phyloP scores from a whole-genome alignment of 116 monocot genomes.

The Papilionanthe hybrid region DNA sequence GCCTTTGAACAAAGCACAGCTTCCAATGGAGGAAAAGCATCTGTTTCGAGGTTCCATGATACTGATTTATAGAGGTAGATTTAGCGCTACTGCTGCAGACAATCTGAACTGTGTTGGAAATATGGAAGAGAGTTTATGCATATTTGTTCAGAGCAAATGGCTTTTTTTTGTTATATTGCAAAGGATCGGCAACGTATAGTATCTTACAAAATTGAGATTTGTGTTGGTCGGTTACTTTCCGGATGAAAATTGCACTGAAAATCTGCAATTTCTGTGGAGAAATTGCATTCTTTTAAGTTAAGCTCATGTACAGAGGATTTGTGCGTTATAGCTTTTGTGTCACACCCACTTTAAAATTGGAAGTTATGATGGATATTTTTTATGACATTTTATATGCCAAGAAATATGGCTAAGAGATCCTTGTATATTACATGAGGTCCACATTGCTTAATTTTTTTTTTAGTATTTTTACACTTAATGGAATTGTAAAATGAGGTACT shows the following conservation, averaged over 20 bases:
- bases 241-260: background rate
- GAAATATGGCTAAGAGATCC: background rate
- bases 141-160: too few species aligned
- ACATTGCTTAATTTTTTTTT: background rate
- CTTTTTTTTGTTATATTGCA: background rate
- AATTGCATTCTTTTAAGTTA: background rate
- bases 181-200: background rate
- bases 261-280: background rate
- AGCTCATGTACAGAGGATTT: background rate
- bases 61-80: too few species aligned
- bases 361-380: too few species aligned
- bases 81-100: too few species aligned
- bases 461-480: background rate
- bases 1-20: background rate
- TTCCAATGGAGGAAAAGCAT: background rate
- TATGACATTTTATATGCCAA: background rate
- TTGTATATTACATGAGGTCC: background rate
- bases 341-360: too few species aligned
- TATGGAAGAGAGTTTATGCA: too few species aligned
- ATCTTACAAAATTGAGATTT: too few species aligned
- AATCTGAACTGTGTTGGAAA: background rate
- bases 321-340: background rate
- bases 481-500: too few species aligned
- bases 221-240: background rate
- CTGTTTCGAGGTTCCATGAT: too few species aligned